Evolutionary conservation across 352 stramenopile genomes (phyloP).

Genomic region (Globisporangium iwayamae): DNA sequence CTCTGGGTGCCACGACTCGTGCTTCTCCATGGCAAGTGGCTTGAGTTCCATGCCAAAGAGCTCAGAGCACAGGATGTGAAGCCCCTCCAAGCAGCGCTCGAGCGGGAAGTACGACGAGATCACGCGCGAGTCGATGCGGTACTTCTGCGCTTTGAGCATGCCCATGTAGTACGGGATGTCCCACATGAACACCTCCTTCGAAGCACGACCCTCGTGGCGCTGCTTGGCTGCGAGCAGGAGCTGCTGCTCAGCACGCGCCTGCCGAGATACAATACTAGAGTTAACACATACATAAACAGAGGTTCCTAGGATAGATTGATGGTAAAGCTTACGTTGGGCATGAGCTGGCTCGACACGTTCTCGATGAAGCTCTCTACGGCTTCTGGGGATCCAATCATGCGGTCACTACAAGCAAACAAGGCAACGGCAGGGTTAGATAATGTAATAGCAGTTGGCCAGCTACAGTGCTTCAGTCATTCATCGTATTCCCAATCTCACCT

Average conservation of each 20-base stretch:
- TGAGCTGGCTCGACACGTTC: constrained; percentile 58
- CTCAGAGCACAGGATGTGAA: constrained; percentile 82
- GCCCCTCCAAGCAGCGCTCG: constrained; percentile 87
- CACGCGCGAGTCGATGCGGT: constrained; percentile 75
- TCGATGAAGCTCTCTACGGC: constrained; percentile 64
- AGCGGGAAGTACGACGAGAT: constrained; percentile 90
- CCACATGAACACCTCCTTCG: constrained; percentile 86
- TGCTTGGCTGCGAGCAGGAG: constrained; percentile 64
- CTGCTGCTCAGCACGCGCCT: constrained; percentile 57
- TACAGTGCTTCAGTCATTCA: background rate
- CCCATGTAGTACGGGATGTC: constrained; percentile 94
- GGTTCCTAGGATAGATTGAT: too few species aligned
- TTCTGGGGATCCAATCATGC: constrained; percentile 82
- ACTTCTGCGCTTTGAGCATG: constrained; percentile 71
- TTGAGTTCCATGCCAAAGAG: constrained; percentile 91
- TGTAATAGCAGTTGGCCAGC: too few species aligned
- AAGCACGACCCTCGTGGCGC: constrained; percentile 40
- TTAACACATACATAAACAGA: background rate
- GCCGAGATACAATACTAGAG: background rate
- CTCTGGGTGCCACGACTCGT: constrained; percentile 89
- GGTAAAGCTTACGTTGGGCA: constrained; percentile 48
- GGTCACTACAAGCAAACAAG: constrained; percentile 40
- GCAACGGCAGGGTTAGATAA: background rate
- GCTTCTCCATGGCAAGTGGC: constrained; percentile 62
- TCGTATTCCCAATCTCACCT: constrained; percentile 50